A percentile compares a stretch with the other conserved stretches of the same genome.
Evolutionary conservation across 1,284 basidiomycete genomes (phyloP).

Genomic region (Phaffia rhodozyma): DNA sequence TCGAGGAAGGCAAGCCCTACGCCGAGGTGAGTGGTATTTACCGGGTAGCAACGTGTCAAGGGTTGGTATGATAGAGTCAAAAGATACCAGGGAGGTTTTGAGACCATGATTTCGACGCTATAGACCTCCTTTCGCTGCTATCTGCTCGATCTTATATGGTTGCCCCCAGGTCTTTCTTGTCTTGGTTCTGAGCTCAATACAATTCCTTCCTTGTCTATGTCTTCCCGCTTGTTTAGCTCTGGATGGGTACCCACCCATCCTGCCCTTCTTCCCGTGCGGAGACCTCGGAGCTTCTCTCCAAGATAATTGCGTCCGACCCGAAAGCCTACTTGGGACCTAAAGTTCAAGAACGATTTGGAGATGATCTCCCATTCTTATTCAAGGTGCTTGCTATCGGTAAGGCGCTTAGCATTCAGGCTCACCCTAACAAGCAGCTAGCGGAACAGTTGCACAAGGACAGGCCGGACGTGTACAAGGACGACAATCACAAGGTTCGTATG

Average conservation of each 20-base stretch:
- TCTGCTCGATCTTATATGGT: too few relatives aligned
- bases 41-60: neutral
- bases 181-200: neutral
- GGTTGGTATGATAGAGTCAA: neutral
- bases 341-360: slow-evolving; percentile 50
- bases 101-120: neutral
- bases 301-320: slow-evolving; percentile 53
- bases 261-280: slow-evolving; percentile 56
- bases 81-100: neutral
- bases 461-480: slow-evolving; percentile 83
- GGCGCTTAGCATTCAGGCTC: slow-evolving; percentile 91
- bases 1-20: slow-evolving; percentile 48
- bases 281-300: slow-evolving; percentile 43
- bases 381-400: slow-evolving; percentile 89
- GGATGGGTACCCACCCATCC: slow-evolving; percentile 97
- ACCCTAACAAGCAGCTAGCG: slow-evolving; percentile 86
- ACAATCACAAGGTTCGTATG: neutral
- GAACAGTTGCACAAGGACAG: slow-evolving; percentile 58
- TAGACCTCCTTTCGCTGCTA: neutral
- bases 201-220: neutral
- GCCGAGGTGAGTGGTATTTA: slow-evolving; percentile 44
- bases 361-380: slow-evolving; percentile 74
- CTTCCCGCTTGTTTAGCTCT: slow-evolving; percentile 47
- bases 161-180: too few relatives aligned
- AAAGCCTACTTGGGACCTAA: slow-evolving; percentile 51